These are phyloP conservation scores for Cystofilobasidium capitatum DNA, from an alignment of 768 basidiomycete species.

Conservation along the genomic window DNA sequence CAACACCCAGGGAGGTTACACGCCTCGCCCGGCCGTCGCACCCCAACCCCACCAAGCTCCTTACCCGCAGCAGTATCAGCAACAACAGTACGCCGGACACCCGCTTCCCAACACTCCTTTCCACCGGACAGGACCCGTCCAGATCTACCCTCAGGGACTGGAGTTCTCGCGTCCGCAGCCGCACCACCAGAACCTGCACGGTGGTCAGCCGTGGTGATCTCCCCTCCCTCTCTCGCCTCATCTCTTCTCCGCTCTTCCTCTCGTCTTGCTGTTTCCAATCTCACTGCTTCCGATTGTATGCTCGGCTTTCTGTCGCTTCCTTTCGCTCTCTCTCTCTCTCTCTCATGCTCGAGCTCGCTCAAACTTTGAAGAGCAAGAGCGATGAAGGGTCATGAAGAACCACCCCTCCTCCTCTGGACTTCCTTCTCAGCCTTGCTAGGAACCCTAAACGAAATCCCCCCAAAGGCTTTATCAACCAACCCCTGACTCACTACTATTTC, in stretches of 20 bases:
- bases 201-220: constrained; percentile 1
- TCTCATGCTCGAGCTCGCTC: too few relatives aligned
- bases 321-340: too few relatives aligned
- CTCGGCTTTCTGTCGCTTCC: too few relatives aligned
- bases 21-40: not conserved
- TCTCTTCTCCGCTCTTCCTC: not conserved
- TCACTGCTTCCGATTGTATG: too few relatives aligned
- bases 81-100: constrained; percentile 7
- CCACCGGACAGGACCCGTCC: not conserved
- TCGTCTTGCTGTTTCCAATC: not conserved
- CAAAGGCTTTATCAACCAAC: not conserved
- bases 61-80: constrained; percentile 13
- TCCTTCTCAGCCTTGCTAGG: too few relatives aligned
- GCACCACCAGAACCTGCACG: constrained; percentile 7
- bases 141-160: constrained; percentile 11
- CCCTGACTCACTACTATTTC: not conserved
- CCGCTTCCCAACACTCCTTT: not conserved
- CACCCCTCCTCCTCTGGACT: not conserved
- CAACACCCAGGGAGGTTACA: not conserved
- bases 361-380: too few relatives aligned
- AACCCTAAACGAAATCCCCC: not conserved
- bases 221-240: not conserved
- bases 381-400: not conserved
- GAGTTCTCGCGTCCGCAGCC: constrained; percentile 18
- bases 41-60: not conserved